Base-by-base conservation (phyloP, 2,329 filamentous ascomycete species). In the Fusarium sp. region DNA sequence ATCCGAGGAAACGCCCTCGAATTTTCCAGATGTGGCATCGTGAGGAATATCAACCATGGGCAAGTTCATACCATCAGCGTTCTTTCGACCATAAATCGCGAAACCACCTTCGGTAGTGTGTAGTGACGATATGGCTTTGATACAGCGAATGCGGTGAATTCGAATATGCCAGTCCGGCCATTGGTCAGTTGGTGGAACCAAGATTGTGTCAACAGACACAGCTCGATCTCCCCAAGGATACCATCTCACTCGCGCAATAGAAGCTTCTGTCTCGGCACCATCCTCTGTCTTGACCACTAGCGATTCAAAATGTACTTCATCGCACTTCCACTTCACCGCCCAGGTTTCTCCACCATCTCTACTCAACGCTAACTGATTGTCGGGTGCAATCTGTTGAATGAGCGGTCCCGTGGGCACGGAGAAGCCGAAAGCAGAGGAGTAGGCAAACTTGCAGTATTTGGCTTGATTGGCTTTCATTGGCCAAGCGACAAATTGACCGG, bases 381-480 rank as follows among this genome's bases (percentile, higher is more conserved):
- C 78, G 0, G 77, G 78, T 0, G 78, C 78, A 19, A 78, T 72
- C 33, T 81, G 82, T 24, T 72, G 65, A 9, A 77, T 69, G 2
- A 76, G 56, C 2, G 67, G 76, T 24, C 82, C 82, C 0, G 77
- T 78, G 0, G 82, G 82, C 0, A 84, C 82, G 9, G 77, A 80
- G 54, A 85, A 85, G 0, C 76, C 79, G 42, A 85, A 85, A 0
- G 81, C 71, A 0, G 84, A 85, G 0, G 84, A 85, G 67, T 85
- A 84, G 5, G 82, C 82, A 42, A 84, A 83, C 60, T 84, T 84
- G 62, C 77, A 77, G 61, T 84, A 84, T 53, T 84, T 84, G 3
- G 83, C 81, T 61, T 83, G 75, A 0, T 68, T 77, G 1, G 79
- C 79, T 62, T 83, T 82, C 65, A 81, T 77, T 0, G 76, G 76